Evolutionary conservation across 306 rosid species (phyloP).

Genomic region (Boehmeria nivea): DNA sequence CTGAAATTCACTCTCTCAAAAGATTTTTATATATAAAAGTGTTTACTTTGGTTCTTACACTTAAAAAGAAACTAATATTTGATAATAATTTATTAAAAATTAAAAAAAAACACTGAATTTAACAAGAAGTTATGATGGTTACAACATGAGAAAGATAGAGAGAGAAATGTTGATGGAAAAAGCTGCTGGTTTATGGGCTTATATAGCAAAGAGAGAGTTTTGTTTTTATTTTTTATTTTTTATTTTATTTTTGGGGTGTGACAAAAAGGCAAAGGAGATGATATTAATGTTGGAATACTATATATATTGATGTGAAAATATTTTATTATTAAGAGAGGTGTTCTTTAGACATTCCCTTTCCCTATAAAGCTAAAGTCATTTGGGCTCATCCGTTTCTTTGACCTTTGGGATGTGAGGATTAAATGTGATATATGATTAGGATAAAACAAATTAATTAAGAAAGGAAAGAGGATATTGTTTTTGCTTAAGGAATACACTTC

Average conservation of each 20-base stretch:
- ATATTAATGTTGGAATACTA: background rate
- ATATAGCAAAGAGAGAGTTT: too few relatives aligned
- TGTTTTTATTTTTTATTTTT: background rate
- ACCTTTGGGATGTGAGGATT: background rate
- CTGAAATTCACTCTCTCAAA: background rate
- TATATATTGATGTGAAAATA: background rate
- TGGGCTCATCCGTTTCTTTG: constrained; percentile 10
- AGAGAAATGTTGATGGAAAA: too few relatives aligned
- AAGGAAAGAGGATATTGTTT: background rate
- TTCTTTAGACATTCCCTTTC: too few relatives aligned
- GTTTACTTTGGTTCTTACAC: too few relatives aligned
- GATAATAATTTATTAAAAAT: too few relatives aligned
- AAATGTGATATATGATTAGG: background rate
- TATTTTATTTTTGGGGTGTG: background rate
- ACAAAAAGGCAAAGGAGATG: background rate
- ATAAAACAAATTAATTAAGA: background rate
- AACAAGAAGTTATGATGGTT: too few relatives aligned
- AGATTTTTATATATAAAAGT: too few relatives aligned
- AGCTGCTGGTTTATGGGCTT: too few relatives aligned
- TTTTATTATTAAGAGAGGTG: background rate
- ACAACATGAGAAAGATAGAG: too few relatives aligned
- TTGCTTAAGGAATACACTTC: background rate
- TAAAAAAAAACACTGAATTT: too few relatives aligned
- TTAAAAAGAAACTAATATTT: too few relatives aligned
- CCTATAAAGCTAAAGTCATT: constrained; percentile 12